phyloP scores from a whole-genome alignment of 1,284 basidiomycete species.

The Marasmius tenuissimus region DNA sequence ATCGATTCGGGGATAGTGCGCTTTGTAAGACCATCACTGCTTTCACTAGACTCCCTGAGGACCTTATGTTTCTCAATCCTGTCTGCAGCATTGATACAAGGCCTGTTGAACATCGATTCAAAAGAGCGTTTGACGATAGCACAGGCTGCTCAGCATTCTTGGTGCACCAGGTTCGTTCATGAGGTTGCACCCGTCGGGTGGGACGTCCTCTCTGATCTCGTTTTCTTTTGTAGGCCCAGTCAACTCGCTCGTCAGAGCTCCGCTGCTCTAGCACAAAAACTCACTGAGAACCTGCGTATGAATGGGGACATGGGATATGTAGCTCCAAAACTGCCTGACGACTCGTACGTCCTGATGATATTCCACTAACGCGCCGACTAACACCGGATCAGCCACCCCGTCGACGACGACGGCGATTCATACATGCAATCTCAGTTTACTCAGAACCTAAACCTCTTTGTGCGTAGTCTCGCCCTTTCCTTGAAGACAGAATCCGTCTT shows the following conservation, averaged over 20 bases:
- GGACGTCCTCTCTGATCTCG: neutral
- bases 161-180: slow-evolving; percentile 67
- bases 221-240: slow-evolving; percentile 55
- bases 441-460: slow-evolving; percentile 60
- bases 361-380: neutral
- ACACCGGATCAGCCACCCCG: slow-evolving; percentile 9
- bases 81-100: slow-evolving; percentile 63
- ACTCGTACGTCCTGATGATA: neutral
- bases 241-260: slow-evolving; percentile 63
- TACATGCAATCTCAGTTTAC: slow-evolving; percentile 66
- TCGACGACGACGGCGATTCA: slow-evolving; percentile 56
- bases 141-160: slow-evolving; percentile 74
- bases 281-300: slow-evolving; percentile 65
- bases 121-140: slow-evolving; percentile 67
- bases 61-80: neutral
- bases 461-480: slow-evolving; percentile 27
- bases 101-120: slow-evolving; percentile 78
- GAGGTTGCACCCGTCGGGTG: neutral
- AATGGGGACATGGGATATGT: slow-evolving; percentile 73
- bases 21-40: slow-evolving; percentile 47
- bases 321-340: slow-evolving; percentile 40
- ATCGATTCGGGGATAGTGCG: slow-evolving; percentile 58
- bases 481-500: neutral
- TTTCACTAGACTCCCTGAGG: neutral
- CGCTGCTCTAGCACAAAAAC: slow-evolving; percentile 57